Base-by-base conservation (phyloP, 176 grass and related monocot species). In the Paspalum vaginatum region DNA sequence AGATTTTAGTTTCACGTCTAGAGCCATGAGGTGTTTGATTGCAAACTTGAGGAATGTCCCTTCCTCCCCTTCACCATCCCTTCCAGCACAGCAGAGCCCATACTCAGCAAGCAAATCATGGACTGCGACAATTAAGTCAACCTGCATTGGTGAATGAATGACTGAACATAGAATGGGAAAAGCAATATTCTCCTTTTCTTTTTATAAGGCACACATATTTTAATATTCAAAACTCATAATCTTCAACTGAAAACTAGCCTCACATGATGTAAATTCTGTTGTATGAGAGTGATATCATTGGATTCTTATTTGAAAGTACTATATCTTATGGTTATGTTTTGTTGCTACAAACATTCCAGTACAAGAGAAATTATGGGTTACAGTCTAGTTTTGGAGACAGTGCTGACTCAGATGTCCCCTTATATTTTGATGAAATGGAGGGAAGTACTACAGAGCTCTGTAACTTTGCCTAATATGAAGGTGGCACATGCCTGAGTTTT, bases 101-200 rank as follows among this genome's bases (percentile, higher is more conserved):
- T 93, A 92, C 49, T 98, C 95, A 73, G 95, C 92, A 77, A 98
- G 88, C 79, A 98, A 89, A 92, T 98, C 92, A 80, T 98, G 95
- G 60, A 98, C 83, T 24, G 85, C 83, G 7, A 93, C 90, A 78
- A 98, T 93, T 79, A 98, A 84, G 58, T 98, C 95, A 85, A 98
- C 95, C 92, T 95, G 85, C 75, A 81, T 70, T 79, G 26, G n/a
- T 40, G 69, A 84, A 83, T 43, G 81, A 82, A 80, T 84, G 58
- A 10, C 32, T 54, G 70, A 76, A 68, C 16, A 5, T 69, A 64
- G 9, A 89, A 70, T 25, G 74, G 24, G 27, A 84, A 74, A 83
- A 44, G 7, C 12, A 84, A 44, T 0, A 51, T 20, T 18, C 24
- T 61, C 58, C 58, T 27, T 61, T 61, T 61, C 11, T 61, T 59